Conservation (phyloP, 2,329 filamentous ascomycete genomes). For the Venturia aucupariae region DNA sequence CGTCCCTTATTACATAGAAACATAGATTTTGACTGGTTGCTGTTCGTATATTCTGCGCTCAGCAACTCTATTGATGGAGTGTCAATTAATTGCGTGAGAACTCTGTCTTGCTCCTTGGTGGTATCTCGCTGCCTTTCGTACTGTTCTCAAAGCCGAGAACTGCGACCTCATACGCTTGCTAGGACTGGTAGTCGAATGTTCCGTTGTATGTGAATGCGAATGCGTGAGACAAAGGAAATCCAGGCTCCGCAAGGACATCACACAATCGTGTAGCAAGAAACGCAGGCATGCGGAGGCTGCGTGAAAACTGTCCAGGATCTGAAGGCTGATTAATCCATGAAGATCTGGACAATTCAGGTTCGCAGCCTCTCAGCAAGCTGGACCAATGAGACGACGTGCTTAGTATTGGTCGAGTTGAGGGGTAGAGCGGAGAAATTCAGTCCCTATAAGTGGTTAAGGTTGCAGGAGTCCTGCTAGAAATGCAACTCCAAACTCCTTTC, state of each 20-base stretch:
- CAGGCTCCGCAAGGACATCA: too few relatives aligned
- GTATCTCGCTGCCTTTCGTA: too few relatives aligned
- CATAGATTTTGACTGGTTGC: background rate
- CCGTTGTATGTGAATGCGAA: too few relatives aligned
- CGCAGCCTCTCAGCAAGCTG: background rate
- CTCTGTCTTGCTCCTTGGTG: background rate
- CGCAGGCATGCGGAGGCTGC: background rate
- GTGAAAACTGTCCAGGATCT: background rate
- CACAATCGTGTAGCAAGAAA: too few relatives aligned
- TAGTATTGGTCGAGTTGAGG: background rate
- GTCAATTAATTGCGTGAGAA: background rate
- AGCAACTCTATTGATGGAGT: background rate
- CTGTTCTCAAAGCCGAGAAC: too few relatives aligned
- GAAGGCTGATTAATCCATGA: background rate
- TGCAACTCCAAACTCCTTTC: background rate
- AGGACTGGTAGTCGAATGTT: too few relatives aligned
- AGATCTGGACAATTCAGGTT: background rate
- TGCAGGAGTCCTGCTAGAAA: background rate
- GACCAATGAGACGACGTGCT: background rate
- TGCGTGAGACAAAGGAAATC: too few relatives aligned
- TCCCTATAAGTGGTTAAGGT: background rate
- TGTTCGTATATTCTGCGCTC: background rate
- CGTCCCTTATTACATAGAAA: background rate
- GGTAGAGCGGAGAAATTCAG: background rate
- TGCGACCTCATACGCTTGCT: too few relatives aligned